Evolutionary conservation across 192 early-diverging fungal species (phyloP).

Genomic region (Podila minutissima): DNA sequence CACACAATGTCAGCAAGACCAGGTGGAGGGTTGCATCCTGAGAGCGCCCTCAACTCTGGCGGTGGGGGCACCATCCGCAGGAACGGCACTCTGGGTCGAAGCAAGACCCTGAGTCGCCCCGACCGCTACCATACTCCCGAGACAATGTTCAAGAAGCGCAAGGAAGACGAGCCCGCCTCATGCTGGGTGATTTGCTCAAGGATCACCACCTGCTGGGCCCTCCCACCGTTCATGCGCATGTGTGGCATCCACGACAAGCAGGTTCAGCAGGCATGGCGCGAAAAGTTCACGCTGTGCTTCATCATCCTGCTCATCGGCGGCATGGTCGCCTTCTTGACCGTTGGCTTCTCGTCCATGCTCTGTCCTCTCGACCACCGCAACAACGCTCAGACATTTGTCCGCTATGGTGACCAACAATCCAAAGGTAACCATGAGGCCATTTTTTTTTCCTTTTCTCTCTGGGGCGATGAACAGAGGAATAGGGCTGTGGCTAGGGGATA

Average conservation of each 20-base stretch:
- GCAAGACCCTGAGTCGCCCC: conserved; percentile 78
- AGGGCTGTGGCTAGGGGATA: background rate
- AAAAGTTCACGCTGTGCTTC: conserved; percentile 73
- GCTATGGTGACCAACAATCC: conserved; percentile 28
- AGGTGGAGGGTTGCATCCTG: conserved; percentile 17
- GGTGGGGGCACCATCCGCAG: conserved; percentile 27
- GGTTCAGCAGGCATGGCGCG: conserved; percentile 76
- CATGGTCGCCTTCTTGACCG: conserved; percentile 77
- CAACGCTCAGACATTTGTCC: conserved; percentile 40
- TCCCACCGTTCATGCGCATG: conserved; percentile 60
- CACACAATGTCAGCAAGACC: conserved; percentile 25
- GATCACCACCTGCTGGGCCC: conserved; percentile 70
- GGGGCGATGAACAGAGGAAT: background rate
- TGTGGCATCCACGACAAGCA: conserved; percentile 62
- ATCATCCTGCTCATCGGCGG: conserved; percentile 78
- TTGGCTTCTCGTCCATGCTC: conserved; percentile 60
- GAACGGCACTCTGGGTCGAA: conserved; percentile 68
- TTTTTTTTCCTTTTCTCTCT: background rate
- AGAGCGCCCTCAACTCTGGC: conserved; percentile 6
- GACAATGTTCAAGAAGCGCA: conserved; percentile 71
- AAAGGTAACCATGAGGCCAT: conserved; percentile 23
- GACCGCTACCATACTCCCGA: conserved; percentile 74
- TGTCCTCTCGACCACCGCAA: conserved; percentile 39
- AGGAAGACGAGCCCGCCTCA: conserved; percentile 42
- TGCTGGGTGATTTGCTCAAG: conserved; percentile 70